phyloP scores from a whole-genome alignment of 768 basidiomycete species.

The Termitomyces sp. region DNA sequence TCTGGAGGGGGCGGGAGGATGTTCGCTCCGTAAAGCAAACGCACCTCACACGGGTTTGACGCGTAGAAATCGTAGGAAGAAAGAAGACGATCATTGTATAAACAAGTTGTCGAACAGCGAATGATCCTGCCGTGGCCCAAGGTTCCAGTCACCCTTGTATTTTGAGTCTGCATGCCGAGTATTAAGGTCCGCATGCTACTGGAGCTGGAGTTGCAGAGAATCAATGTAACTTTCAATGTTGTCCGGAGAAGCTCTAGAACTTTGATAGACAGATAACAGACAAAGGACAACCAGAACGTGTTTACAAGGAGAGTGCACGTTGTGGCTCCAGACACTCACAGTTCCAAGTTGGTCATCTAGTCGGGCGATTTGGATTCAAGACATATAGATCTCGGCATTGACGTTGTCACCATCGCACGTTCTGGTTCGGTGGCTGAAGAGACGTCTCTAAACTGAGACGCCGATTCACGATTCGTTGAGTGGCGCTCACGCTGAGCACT shows the following conservation, averaged over 20 bases:
- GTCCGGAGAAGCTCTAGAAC: background rate
- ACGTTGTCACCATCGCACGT: background rate
- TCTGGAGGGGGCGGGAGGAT: too few species aligned
- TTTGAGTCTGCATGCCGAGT: background rate
- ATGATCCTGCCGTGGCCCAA: background rate
- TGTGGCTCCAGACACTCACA: background rate
- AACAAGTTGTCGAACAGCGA: background rate
- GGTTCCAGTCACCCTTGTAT: background rate
- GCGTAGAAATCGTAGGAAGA: background rate
- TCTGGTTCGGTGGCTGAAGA: background rate
- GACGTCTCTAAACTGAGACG: background rate
- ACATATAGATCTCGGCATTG: background rate
- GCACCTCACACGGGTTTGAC: too few species aligned
- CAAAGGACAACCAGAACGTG: background rate
- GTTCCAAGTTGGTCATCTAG: background rate
- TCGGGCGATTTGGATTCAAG: background rate
- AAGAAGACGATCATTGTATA: background rate
- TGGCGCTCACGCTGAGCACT: background rate
- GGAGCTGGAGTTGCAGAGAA: background rate
- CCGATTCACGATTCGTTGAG: background rate
- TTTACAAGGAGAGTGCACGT: background rate
- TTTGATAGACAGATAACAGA: background rate
- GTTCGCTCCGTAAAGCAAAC: background rate
- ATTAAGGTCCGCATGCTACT: background rate
- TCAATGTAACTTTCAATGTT: background rate